Evolutionary conservation across 2,329 filamentous ascomycete species (phyloP), one percentile per base, ranked within the genome.

Genomic region (Curvularia hawaiiensis): DNA sequence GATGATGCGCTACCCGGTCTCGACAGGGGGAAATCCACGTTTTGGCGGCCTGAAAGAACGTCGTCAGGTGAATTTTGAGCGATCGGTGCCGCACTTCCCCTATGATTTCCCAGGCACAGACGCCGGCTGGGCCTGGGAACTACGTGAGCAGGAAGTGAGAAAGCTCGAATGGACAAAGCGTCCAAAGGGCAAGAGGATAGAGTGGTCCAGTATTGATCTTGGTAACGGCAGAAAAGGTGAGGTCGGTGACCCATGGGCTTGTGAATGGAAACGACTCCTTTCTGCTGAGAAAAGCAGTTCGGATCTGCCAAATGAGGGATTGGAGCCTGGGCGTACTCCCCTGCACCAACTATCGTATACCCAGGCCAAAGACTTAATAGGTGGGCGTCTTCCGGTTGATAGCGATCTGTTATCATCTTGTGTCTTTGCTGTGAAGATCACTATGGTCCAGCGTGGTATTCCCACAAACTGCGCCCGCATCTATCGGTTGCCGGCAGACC

Each of bases 21-120:
- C 88, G 0, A 90, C 88, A 1, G 92, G 92, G 8, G 88, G 89
- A 0, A 96, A 92, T 58, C 90, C 91, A 1, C 84, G 89, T 24
- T 92, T 96, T 65, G 94, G 91, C 1, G 94, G 95, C 0, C 70
- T 97, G 31, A 83, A 91, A 44, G 90, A 99, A 75, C 82, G 87
- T 50, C 85, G 88, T 35, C 94, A 98, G 72, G 83, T 96, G 22
- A 80, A 87, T 0, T 96, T 97, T 70, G 93, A 98, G 77, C 85
- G 87, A 20, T 86, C 86, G 0, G 78, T 84, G 38, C 87, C 92
- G 1, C 96, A 90, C 85, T 99, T 97, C 70, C 95, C 95, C 0
- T 89, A 86, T 3, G 95, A 99, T 74, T 91, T 86, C 61, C 88
- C 91, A 0, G 91, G 88, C 4, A 96, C 92, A 0, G 83, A 85